Evolutionary conservation across 352 stramenopile genomes (phyloP).

Genomic region (Phytophthora fragariae): DNA sequence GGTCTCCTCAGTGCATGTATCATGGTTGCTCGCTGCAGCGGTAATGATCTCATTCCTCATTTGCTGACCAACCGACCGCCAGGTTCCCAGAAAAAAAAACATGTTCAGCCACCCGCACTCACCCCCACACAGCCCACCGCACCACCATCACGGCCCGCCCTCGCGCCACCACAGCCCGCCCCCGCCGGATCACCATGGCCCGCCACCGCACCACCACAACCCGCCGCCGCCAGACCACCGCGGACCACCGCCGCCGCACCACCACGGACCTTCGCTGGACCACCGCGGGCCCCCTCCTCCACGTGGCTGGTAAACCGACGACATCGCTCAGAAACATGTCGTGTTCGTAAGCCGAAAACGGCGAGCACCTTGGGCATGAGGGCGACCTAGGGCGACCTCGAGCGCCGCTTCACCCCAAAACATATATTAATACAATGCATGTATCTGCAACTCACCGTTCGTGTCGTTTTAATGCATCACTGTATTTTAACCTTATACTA

Average conservation of each 20-base stretch:
- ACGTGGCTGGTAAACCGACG: slow-evolving; percentile 20
- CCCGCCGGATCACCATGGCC: slow-evolving; percentile 19
- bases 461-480: no score
- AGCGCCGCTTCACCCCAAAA: not conserved
- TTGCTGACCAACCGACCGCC: slow-evolving; percentile 16
- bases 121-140: slow-evolving; percentile 23
- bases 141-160: slow-evolving; percentile 21
- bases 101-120: slow-evolving; percentile 29
- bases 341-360: not conserved
- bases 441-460: no score
- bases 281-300: slow-evolving; percentile 16
- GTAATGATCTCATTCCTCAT: slow-evolving; percentile 15
- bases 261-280: slow-evolving; percentile 9
- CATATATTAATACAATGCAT: not conserved
- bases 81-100: not conserved
- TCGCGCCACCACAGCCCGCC: slow-evolving; percentile 17
- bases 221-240: slow-evolving; percentile 13
- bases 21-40: no score
- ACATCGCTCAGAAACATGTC: not conserved
- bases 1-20: no score
- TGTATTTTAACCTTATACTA: no score
- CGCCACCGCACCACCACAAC: slow-evolving; percentile 20
- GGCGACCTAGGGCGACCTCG: not conserved
- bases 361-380: not conserved
- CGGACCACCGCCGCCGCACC: slow-evolving; percentile 12